Conservation (phyloP, 495 filamentous ascomycete species). For the Letharia lupina region DNA sequence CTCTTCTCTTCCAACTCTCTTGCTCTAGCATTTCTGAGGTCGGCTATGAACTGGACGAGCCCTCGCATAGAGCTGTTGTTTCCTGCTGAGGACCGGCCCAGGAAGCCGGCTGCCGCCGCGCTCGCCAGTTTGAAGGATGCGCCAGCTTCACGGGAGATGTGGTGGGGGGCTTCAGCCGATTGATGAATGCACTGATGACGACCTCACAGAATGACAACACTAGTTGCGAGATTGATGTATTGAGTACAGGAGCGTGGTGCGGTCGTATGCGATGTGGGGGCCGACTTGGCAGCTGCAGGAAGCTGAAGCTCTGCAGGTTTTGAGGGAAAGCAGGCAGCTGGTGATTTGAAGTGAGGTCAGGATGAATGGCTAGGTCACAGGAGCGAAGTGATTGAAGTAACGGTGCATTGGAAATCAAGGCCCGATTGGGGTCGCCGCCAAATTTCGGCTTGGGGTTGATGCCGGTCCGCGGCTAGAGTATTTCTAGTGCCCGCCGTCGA, state of each 20-base stretch:
- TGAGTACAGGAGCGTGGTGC: neutral
- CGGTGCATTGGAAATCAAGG: neutral
- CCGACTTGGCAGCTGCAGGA: neutral
- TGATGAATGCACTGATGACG: neutral
- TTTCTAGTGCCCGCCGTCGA: neutral
- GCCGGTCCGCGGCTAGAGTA: neutral
- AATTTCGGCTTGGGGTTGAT: neutral
- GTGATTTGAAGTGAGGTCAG: neutral
- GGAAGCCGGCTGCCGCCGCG: constrained; percentile 46
- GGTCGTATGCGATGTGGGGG: neutral
- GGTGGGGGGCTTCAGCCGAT: neutral
- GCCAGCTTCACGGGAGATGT: constrained; percentile 19
- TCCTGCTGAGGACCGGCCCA: constrained; percentile 49
- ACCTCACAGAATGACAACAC: neutral
- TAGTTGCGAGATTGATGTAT: no score
- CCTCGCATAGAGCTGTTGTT: constrained; percentile 72
- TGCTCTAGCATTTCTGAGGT: constrained; percentile 88
- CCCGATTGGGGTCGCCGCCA: neutral
- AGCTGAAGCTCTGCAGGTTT: neutral
- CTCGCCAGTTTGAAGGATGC: constrained; percentile 42
- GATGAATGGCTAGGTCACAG: neutral
- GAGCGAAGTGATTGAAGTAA: neutral
- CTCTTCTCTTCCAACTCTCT: constrained; percentile 96
- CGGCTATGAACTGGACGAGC: constrained; percentile 96
- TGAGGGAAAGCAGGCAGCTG: neutral